A percentile compares a stretch with the other conserved stretches of the same genome.
Conservation (phyloP, 768 basidiomycete genomes). For the Rhizopogon rudus region DNA sequence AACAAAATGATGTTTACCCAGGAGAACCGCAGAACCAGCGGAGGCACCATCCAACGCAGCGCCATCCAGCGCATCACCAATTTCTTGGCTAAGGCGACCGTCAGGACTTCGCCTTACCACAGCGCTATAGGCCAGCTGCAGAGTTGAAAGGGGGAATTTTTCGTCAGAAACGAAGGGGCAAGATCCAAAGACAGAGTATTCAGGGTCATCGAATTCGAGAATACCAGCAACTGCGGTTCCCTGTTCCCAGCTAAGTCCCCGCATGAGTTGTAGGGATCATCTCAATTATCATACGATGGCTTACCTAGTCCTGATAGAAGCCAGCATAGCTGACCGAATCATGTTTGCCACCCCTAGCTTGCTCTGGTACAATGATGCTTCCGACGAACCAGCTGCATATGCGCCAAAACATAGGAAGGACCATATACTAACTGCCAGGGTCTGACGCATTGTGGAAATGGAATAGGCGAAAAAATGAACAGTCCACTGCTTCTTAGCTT, state of each 20-base stretch:
- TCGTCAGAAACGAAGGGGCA: conserved; percentile 14
- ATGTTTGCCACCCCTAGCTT: not conserved
- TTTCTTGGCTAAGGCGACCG: conserved; percentile 22
- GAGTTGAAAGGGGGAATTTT: conserved; percentile 13
- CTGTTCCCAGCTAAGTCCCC: conserved; percentile 22
- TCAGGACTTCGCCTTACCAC: conserved; percentile 21
- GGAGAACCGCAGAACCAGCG: conserved; percentile 18
- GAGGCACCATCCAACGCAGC: conserved; percentile 26
- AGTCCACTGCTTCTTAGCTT: no score
- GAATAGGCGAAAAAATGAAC: no score
- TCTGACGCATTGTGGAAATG: no score
- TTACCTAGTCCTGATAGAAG: conserved; percentile 23
- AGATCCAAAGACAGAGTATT: conserved; percentile 21
- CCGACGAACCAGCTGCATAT: not conserved
- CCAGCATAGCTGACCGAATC: conserved; percentile 17
- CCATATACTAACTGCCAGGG: not conserved
- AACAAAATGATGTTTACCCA: conserved; percentile 9
- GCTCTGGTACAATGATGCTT: conserved; percentile 1
- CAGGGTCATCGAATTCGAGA: conserved; percentile 18
- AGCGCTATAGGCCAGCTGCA: conserved; percentile 23
- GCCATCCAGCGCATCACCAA: conserved; percentile 21
- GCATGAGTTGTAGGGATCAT: not conserved
- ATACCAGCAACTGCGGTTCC: conserved; percentile 22
- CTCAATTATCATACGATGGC: not conserved
- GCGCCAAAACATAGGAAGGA: conserved; percentile 1